phyloP scores from a whole-genome alignment of 768 basidiomycete species.

The Daedaleopsis nitida region DNA sequence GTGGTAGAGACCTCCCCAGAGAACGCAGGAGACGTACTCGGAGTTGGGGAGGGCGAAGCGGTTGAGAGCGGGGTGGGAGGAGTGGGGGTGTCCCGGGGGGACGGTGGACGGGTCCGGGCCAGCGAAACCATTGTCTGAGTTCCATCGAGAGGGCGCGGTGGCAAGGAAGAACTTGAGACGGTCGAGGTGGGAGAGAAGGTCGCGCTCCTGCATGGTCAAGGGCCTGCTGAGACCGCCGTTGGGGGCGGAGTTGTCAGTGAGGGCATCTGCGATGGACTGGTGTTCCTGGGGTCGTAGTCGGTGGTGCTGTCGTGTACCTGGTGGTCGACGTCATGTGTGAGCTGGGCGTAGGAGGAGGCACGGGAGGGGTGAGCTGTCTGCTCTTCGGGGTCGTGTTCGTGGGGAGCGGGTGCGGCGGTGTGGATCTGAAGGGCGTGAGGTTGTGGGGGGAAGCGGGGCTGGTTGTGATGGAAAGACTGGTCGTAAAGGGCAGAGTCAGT shows the following conservation, averaged over 20 bases:
- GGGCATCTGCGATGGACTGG: slow-evolving; percentile 22
- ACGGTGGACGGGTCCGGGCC: slow-evolving; percentile 20
- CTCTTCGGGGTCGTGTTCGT: slow-evolving; percentile 31
- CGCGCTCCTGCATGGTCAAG: slow-evolving; percentile 64
- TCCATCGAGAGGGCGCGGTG: slow-evolving; percentile 81
- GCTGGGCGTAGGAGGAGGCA: slow-evolving; percentile 9
- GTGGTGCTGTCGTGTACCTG: not conserved
- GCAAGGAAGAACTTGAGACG: slow-evolving; percentile 88
- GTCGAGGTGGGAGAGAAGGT: slow-evolving; percentile 74
- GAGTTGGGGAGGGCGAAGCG: slow-evolving; percentile 86
- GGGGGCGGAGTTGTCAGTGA: slow-evolving; percentile 18
- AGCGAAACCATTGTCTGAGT: slow-evolving; percentile 33
- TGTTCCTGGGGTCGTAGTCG: slow-evolving; percentile 1
- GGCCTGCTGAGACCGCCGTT: slow-evolving; percentile 49
- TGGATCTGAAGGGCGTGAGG: slow-evolving; percentile 28
- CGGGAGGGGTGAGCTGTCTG: slow-evolving; percentile 35
- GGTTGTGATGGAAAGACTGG: slow-evolving; percentile 9
- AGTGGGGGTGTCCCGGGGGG: slow-evolving; percentile 43
- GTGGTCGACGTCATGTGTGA: not conserved
- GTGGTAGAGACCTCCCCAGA: slow-evolving; percentile 90
- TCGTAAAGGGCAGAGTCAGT: not conserved
- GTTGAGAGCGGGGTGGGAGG: slow-evolving; percentile 78
- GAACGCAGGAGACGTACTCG: slow-evolving; percentile 87
- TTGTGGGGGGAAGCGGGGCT: not conserved
- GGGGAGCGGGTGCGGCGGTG: slow-evolving; percentile 23